Conservation (phyloP, 768 basidiomycete species). For the Mycena alexandri region DNA sequence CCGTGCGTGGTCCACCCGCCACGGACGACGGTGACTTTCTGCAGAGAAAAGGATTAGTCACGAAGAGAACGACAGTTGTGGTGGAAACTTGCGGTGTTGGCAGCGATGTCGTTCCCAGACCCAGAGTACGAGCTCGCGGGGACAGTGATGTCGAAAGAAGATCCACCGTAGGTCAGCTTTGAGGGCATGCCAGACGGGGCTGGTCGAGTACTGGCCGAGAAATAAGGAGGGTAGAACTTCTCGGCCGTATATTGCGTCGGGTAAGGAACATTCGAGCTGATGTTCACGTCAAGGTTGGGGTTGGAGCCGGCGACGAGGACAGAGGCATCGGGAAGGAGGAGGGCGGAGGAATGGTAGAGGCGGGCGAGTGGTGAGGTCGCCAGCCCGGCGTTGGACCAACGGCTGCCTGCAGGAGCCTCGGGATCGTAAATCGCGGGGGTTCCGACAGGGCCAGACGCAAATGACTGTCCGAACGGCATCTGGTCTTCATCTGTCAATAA, state of each 20-base stretch:
- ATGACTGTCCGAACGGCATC: slow-evolving; percentile 79
- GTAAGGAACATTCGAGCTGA: slow-evolving; percentile 57
- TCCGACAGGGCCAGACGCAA: slow-evolving; percentile 85
- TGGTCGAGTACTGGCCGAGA: slow-evolving; percentile 76
- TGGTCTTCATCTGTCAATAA: slow-evolving; percentile 45
- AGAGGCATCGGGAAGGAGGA: slow-evolving; percentile 88
- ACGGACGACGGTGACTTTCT: slow-evolving; percentile 80
- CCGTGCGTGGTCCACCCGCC: slow-evolving; percentile 88
- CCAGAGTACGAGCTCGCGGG: slow-evolving; percentile 76
- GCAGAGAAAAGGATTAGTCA: too few species aligned
- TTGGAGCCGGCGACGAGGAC: slow-evolving; percentile 94
- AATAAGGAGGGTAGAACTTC: slow-evolving; percentile 94
- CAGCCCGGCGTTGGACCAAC: slow-evolving; percentile 82
- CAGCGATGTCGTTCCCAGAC: slow-evolving; percentile 71
- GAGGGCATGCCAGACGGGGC: slow-evolving; percentile 76
- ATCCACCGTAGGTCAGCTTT: slow-evolving; percentile 86
- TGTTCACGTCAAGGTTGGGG: slow-evolving; percentile 88
- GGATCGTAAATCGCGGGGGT: slow-evolving; percentile 90
- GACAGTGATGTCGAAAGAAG: slow-evolving; percentile 81
- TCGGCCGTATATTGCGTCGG: slow-evolving; percentile 88
- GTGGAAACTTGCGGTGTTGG: slow-evolving; percentile 63
- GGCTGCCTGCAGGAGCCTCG: slow-evolving; percentile 72
- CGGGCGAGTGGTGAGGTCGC: slow-evolving; percentile 75
- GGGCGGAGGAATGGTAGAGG: slow-evolving; percentile 92
- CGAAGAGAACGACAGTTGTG: too few species aligned